Evolutionary conservation across 176 grass and related monocot genomes (phyloP), one percentile per base, ranked within the genome.

Genomic region (Lolium multiflorum): DNA sequence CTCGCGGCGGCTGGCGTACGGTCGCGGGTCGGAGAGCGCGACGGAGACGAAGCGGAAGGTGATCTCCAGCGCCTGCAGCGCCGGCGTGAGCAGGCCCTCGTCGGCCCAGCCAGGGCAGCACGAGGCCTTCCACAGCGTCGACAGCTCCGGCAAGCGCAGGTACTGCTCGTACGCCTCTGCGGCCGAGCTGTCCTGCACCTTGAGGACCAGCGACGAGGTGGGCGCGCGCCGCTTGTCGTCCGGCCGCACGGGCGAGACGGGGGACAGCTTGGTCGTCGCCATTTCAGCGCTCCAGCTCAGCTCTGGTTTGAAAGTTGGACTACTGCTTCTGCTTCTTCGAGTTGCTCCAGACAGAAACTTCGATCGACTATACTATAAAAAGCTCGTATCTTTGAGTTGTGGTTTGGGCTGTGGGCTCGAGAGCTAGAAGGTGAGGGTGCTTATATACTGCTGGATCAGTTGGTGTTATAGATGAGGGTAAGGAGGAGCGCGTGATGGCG

Each of bases 11-110:
- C 82, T 88, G 16, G 91, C 88, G 74, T 98, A 95, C 20, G 78
- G 90, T 16, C 93, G 96, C 59, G 88, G 88, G 74, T 95, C 96
- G 31, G 96, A 98, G 4, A 98, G 93, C 80, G 91, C 88, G 3
- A 98, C 21, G 9, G 96, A 95, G 17, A 91, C 77, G 82, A 95
- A 83, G 51, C 93, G 93, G 82, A 98, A 96, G 68, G 93, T 95
- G 88, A 95, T 89, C 90, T 98, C 96, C 3, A 98, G 81, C 71
- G 69, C 93, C 84, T 98, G 96, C 78, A 98, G 80, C 26, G 88
- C 78, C 6, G 96, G 93, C 89, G 86, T 98, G 16, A 98, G 52
- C 7, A 98, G 46, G 13, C 74, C 74, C 74, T 98, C 93, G 74
- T 83, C 49, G 11, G 65, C 24, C 96, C 96, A 98, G n/a, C 82